These are phyloP conservation scores for Nothophoma quercina DNA, from an alignment of 2,329 filamentous ascomycete species.

Conservation along the genomic window DNA sequence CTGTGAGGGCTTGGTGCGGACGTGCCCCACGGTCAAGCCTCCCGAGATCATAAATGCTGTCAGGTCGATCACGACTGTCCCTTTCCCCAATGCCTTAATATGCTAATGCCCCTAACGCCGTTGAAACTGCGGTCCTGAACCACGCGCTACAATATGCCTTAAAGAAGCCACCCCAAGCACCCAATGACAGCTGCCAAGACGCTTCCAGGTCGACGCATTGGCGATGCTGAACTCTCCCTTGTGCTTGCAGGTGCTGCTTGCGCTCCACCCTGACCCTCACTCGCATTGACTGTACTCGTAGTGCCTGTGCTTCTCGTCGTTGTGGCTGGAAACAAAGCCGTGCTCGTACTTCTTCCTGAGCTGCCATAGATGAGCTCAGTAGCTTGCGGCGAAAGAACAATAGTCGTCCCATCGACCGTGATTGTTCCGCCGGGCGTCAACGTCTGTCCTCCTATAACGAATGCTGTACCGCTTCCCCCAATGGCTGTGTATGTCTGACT, in stretches of 20 bases:
- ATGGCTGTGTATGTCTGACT: constrained; percentile 45
- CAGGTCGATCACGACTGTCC: neutral
- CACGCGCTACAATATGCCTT: too few species aligned
- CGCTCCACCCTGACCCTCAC: constrained; percentile 22
- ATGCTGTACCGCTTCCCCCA: constrained; percentile 56
- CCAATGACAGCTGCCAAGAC: neutral
- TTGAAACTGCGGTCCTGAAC: neutral
- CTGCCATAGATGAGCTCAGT: constrained; percentile 52
- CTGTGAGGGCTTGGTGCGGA: too few species aligned
- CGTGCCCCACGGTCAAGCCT: too few species aligned
- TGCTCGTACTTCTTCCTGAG: constrained; percentile 41
- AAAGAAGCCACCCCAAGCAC: constrained; percentile 1
- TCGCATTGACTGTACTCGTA: constrained; percentile 20
- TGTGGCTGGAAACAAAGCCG: constrained; percentile 51
- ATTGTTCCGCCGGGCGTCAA: constrained; percentile 50
- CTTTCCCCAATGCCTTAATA: neutral
- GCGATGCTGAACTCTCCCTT: neutral
- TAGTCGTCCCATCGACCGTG: constrained; percentile 49
- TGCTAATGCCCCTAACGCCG: constrained; percentile 1
- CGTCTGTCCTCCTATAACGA: constrained; percentile 50
- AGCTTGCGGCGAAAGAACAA: constrained; percentile 52
- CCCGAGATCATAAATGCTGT: too few species aligned
- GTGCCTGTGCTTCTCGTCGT: constrained; percentile 29
- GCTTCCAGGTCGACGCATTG: neutral
- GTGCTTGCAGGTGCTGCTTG: constrained; percentile 2